These are phyloP conservation scores for carrot (Daucus carota) DNA, from an alignment of 129 eudicot genomes.

Conservation along the genomic window DNA sequence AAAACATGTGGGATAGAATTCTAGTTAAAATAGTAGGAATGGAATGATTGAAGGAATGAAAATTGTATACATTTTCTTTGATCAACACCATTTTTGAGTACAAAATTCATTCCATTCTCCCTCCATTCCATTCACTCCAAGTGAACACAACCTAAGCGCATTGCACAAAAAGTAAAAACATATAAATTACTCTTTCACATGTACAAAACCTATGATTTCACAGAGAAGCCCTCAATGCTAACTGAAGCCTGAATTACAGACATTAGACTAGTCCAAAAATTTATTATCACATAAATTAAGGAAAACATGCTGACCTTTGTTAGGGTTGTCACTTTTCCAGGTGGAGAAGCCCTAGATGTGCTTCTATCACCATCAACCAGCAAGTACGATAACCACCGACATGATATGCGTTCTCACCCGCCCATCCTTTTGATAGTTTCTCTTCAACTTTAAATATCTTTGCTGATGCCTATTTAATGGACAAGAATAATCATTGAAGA, in stretches of 20 bases:
- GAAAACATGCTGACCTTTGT: constrained; percentile 53
- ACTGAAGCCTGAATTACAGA: not conserved
- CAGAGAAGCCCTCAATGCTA: not conserved
- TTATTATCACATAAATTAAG: not conserved
- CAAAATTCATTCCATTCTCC: too few species aligned
- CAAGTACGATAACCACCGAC: constrained; percentile 85
- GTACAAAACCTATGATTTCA: not conserved
- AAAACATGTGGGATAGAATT: too few species aligned
- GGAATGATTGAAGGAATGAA: too few species aligned
- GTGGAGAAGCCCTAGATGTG: constrained; percentile 89
- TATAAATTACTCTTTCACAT: not conserved
- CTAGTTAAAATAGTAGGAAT: too few species aligned
- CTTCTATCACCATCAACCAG: constrained; percentile 73
- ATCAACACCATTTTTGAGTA: too few species aligned
- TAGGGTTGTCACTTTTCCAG: constrained; percentile 88
- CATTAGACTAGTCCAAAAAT: not conserved
- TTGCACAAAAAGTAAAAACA: not conserved
- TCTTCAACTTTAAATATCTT: constrained; percentile 84
- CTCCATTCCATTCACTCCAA: too few species aligned
- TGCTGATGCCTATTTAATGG: constrained; percentile 42
- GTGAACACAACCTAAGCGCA: too few species aligned
- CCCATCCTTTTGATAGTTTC: constrained; percentile 96
- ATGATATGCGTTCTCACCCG: constrained; percentile 98
- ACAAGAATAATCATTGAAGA: not conserved
- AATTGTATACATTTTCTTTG: too few species aligned